Conservation (phyloP, 805 yeast species). For the Yarrowia hollandica region DNA sequence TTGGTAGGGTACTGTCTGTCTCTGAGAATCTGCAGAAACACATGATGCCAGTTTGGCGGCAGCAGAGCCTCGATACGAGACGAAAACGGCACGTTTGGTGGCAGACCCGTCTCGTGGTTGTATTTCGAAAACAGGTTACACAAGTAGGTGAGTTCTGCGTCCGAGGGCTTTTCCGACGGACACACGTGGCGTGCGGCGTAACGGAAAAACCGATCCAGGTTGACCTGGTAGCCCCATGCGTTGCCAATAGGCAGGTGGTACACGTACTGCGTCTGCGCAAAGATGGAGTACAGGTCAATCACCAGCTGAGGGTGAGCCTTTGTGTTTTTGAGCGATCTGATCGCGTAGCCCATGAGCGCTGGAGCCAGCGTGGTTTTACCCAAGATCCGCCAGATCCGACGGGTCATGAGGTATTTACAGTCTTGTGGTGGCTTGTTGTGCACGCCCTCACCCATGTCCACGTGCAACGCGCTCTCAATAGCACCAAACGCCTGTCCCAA, state of each 20-base stretch:
- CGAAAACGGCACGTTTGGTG: slow-evolving; percentile 9
- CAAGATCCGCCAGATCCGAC: slow-evolving; percentile 20
- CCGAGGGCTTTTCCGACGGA: not conserved
- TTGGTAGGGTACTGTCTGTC: slow-evolving; percentile 17
- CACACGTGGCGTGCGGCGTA: not conserved
- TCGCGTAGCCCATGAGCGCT: not conserved
- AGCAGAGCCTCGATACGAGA: not conserved
- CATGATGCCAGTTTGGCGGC: slow-evolving; percentile 13
- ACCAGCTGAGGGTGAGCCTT: slow-evolving; percentile 1
- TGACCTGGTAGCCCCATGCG: slow-evolving; percentile 21
- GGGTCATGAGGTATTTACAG: not conserved
- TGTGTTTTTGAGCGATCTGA: not conserved
- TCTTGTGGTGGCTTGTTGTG: not conserved
- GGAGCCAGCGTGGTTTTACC: slow-evolving; percentile 10
- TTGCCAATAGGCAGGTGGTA: slow-evolving; percentile 19
- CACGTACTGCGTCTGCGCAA: slow-evolving; percentile 20
- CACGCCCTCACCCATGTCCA: not conserved
- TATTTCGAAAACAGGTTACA: not conserved
- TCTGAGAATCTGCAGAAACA: slow-evolving; percentile 9
- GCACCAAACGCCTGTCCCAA: slow-evolving; percentile 18
- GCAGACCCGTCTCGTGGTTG: slow-evolving; percentile 23
- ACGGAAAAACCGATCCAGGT: slow-evolving; percentile 3
- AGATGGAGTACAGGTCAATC: slow-evolving; percentile 3
- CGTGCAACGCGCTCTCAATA: not conserved
- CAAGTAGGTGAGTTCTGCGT: not conserved